A percentile compares a stretch with the other conserved stretches of the same genome.
Evolutionary conservation across 2,329 filamentous ascomycete species (phyloP).

Genomic region (Ascochyta pisi): DNA sequence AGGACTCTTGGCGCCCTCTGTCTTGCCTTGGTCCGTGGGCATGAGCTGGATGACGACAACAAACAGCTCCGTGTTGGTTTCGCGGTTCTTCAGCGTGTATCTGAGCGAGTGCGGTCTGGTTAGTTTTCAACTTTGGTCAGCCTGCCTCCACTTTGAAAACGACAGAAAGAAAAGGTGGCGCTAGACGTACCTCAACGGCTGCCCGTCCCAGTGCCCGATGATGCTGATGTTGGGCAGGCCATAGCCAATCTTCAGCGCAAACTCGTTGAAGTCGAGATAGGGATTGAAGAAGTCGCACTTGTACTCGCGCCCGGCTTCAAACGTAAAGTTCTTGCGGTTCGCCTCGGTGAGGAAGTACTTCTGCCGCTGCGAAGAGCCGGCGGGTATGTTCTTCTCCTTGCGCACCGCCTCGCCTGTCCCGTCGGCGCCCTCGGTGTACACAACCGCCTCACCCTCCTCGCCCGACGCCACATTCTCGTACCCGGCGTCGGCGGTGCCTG

Average conservation of each 20-base stretch:
- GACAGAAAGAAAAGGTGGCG: no score
- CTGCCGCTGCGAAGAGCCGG: slow-evolving; percentile 56
- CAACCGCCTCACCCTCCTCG: slow-evolving; percentile 58
- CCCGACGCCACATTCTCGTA: slow-evolving; percentile 57
- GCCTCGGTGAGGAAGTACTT: slow-evolving; percentile 66
- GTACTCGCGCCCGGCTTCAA: slow-evolving; percentile 68
- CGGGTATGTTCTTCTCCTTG: slow-evolving; percentile 50
- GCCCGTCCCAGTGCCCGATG: slow-evolving; percentile 81
- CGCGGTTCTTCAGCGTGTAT: slow-evolving; percentile 86
- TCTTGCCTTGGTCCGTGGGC: slow-evolving; percentile 64
- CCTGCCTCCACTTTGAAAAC: neutral
- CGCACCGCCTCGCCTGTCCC: slow-evolving; percentile 53
- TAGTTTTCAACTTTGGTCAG: slow-evolving; percentile 31
- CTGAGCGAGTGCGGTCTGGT: slow-evolving; percentile 81
- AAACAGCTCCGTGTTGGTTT: slow-evolving; percentile 76
- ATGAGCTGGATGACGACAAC: slow-evolving; percentile 82
- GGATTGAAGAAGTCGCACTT: slow-evolving; percentile 84
- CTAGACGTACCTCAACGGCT: slow-evolving; percentile 69
- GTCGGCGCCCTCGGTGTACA: slow-evolving; percentile 61
- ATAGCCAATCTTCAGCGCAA: slow-evolving; percentile 64
- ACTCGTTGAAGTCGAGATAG: slow-evolving; percentile 85
- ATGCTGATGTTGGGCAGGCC: slow-evolving; percentile 75
- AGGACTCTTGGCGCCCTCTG: slow-evolving; percentile 28
- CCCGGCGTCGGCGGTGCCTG: slow-evolving; percentile 56
- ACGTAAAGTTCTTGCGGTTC: slow-evolving; percentile 64